These are phyloP conservation scores for Irpex rosettiformis DNA, from an alignment of 1,284 basidiomycete species.

Conservation along the genomic window DNA sequence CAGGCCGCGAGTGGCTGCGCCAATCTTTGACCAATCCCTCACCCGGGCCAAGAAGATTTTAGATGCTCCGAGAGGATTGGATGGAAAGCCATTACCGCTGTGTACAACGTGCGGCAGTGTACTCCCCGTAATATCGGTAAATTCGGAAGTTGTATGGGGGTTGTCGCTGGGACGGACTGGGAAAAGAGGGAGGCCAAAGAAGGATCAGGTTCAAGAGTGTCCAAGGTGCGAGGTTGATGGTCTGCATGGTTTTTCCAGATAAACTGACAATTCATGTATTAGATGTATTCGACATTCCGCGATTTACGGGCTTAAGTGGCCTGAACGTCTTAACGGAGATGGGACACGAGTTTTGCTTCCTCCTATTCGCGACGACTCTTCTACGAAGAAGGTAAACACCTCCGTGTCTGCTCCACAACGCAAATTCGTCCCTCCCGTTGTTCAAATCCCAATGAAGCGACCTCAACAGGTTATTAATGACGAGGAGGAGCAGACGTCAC, in stretches of 20 bases:
- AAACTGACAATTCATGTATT: conserved; percentile 8
- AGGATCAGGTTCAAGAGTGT: conserved; percentile 62
- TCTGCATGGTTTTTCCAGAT: conserved; percentile 15
- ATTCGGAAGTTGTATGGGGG: conserved; percentile 71
- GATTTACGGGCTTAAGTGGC: conserved; percentile 71
- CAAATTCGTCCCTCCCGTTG: conserved; percentile 45
- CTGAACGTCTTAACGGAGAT: conserved; percentile 51
- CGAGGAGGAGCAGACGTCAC: conserved; percentile 32
- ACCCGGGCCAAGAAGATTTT: conserved; percentile 28
- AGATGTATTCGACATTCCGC: conserved; percentile 76
- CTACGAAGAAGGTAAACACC: conserved; percentile 39
- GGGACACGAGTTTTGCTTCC: conserved; percentile 39
- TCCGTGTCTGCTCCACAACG: conserved; percentile 47
- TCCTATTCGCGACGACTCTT: conserved; percentile 40
- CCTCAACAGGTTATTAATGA: conserved; percentile 29
- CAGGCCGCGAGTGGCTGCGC: conserved; percentile 21
- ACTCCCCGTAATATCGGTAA: conserved; percentile 68
- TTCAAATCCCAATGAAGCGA: conserved; percentile 21
- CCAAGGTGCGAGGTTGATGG: conserved; percentile 48
- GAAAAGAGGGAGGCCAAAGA: conserved; percentile 38
- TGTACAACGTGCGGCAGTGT: conserved; percentile 67
- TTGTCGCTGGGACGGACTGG: conserved; percentile 46
- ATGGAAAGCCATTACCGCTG: conserved; percentile 43
- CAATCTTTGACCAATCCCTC: conserved; percentile 15
- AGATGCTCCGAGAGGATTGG: conserved; percentile 27